Percentiles rank a stretch among this genome's conserved stretches.
phyloP scores from a whole-genome alignment of 805 yeast genomes.

The Wickerhamiella spandovensis region DNA sequence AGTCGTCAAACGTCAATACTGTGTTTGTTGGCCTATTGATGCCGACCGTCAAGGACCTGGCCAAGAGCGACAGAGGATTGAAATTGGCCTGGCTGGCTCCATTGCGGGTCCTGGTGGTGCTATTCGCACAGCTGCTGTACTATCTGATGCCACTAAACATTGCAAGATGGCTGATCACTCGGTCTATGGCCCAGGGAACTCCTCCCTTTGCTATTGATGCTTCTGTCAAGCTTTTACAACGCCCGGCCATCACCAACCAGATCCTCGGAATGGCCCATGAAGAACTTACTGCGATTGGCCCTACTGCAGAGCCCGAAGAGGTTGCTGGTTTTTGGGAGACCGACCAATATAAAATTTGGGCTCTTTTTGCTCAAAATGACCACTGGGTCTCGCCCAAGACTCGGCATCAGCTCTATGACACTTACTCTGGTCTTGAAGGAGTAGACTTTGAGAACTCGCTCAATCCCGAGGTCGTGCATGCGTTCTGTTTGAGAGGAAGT shows the following conservation, averaged over 20 bases:
- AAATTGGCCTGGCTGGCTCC: constrained; percentile 21
- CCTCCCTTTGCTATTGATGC: constrained; percentile 5
- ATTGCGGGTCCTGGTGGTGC: constrained; percentile 1
- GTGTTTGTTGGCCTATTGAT: constrained; percentile 47
- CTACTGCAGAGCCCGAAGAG: constrained; percentile 24
- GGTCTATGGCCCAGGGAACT: neutral
- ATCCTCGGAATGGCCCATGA: constrained; percentile 43
- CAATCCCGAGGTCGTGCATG: neutral
- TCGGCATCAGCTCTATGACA: constrained; percentile 30
- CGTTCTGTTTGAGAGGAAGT: neutral
- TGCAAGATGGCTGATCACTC: neutral
- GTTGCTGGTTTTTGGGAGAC: constrained; percentile 37
- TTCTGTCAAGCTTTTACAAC: constrained; percentile 25
- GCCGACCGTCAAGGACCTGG: constrained; percentile 57
- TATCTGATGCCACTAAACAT: constrained; percentile 3
- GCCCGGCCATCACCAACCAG: constrained; percentile 38
- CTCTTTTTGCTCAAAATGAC: constrained; percentile 44
- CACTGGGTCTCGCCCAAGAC: constrained; percentile 51
- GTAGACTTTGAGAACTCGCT: neutral
- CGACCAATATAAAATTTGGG: constrained; percentile 33
- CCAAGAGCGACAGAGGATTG: constrained; percentile 31
- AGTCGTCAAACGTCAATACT: constrained; percentile 22
- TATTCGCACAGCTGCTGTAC: constrained; percentile 12
- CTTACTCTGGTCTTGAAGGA: neutral
- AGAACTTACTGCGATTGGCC: constrained; percentile 41